phyloP scores from a whole-genome alignment of 495 filamentous ascomycete genomes.

The Neurospora intermedia region DNA sequence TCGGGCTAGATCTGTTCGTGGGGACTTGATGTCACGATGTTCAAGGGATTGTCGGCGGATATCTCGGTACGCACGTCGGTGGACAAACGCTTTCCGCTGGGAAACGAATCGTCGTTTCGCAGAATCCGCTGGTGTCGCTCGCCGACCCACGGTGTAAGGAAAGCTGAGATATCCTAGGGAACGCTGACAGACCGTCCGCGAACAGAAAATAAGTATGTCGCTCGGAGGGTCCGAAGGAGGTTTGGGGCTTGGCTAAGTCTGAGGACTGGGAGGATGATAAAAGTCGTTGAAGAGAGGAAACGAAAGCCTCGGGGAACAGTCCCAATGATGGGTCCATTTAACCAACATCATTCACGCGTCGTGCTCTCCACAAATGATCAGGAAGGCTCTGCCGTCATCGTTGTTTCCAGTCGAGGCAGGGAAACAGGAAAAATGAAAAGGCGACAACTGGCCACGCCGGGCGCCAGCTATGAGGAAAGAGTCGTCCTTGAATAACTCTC shows the following conservation, averaged over 20 bases:
- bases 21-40: neutral
- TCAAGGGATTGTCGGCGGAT: neutral
- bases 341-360: neutral
- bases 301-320: neutral
- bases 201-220: neutral
- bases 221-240: neutral
- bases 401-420: neutral
- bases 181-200: neutral
- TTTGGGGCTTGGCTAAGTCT: neutral
- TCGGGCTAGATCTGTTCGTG: neutral
- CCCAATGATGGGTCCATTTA: neutral
- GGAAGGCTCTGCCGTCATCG: neutral
- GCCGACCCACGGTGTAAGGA: neutral
- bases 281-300: neutral
- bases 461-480: neutral
- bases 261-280: neutral
- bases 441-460: neutral
- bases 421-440: neutral
- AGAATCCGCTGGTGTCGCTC: neutral
- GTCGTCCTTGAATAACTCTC: neutral
- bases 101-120: neutral
- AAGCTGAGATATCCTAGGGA: neutral
- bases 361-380: neutral
- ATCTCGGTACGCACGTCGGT: neutral
- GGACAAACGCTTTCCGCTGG: neutral